Evolutionary conservation across 2,329 filamentous ascomycete species (phyloP), one percentile per base, ranked within the genome.

Genomic region (Cytospora piceae): DNA sequence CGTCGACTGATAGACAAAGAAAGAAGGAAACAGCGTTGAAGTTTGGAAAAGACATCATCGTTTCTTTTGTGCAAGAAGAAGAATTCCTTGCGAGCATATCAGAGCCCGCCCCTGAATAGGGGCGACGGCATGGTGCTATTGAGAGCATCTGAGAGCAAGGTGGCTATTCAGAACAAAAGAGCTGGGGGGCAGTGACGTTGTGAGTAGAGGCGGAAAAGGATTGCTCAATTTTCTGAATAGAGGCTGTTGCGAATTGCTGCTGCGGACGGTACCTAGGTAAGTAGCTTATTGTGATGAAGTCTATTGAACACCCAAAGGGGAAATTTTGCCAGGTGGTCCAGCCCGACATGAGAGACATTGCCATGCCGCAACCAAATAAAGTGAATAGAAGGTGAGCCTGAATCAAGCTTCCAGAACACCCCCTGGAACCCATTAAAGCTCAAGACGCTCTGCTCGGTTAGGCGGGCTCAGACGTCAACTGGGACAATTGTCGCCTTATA

Each of bases 221-320:
- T 29, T 24, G 49, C 46, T 55, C 51, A 58, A 65, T 65, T 65
- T 58, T 62, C 49, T 62, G 37, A 61, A 65, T 65, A 60, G 56
- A 24, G 17, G 22, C 2, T 20, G 27, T 24, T n/a, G 15, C 6
- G 20, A 3, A 17, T 56, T 27, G 27, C 31, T 24, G 29, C 34
- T 22, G 22, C n/a, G n/a, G 22, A 24, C 27, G 20, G 53, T 39
- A 49, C 52, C 39, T 65, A 39, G 29, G 37, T 32, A 61, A 14
- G 54, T n/a, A 12, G 14, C 9, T 46, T 15, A 7, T 51, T 14
- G 27, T 51, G 54, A 52, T 55, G 31, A 7, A 54, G 17, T 56
- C 52, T 58, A 65, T 65, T 63, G 53, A 58, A n/a, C 34, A 22
- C 61, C 54, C 39, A 52, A 63, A 31, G 51, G 56, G 61, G 61